These are phyloP conservation scores for Eudorina sp. DNA, from an alignment of 139 green algal species.

Conservation along the genomic window DNA sequence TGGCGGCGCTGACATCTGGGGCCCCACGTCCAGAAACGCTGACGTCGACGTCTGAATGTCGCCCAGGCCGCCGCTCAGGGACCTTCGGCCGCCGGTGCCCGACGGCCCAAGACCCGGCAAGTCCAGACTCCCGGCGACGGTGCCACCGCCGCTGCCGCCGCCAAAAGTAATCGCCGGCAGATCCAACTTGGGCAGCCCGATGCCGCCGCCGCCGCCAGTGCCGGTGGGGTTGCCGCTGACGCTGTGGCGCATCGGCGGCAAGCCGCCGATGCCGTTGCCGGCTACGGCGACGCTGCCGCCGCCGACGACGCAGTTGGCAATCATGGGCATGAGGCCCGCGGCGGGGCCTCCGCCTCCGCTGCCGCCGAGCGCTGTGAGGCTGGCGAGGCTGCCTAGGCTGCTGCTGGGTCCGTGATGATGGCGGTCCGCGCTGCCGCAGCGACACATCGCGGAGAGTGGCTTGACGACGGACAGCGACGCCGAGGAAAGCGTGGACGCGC, in stretches of 20 bases:
- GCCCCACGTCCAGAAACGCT: neutral
- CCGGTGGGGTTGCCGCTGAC: neutral
- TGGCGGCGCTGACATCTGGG: neutral
- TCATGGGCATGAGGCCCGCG: neutral
- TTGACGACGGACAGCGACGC: no score
- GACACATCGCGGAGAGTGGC: no score
- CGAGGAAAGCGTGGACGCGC: no score
- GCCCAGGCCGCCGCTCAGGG: neutral
- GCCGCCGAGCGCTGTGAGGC: neutral
- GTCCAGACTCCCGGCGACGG: no score
- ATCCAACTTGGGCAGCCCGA: slow-evolving; percentile 19
- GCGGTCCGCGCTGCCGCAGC: slow-evolving; percentile 29
- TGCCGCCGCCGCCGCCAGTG: no score
- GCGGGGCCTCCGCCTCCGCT: neutral
- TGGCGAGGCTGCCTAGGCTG: neutral
- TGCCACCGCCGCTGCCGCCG: neutral
- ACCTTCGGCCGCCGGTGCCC: neutral
- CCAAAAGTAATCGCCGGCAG: neutral
- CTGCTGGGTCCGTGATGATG: neutral
- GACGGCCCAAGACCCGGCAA: neutral
- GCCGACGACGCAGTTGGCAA: neutral
- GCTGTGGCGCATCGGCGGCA: neutral
- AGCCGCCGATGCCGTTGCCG: neutral
- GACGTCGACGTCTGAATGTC: neutral
- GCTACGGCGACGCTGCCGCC: neutral